Percentiles rank a stretch among this genome's conserved stretches.
These are phyloP conservation scores for Gynostemma pentaphyllum DNA, from an alignment of 306 rosid genomes.

Conservation along the genomic window DNA sequence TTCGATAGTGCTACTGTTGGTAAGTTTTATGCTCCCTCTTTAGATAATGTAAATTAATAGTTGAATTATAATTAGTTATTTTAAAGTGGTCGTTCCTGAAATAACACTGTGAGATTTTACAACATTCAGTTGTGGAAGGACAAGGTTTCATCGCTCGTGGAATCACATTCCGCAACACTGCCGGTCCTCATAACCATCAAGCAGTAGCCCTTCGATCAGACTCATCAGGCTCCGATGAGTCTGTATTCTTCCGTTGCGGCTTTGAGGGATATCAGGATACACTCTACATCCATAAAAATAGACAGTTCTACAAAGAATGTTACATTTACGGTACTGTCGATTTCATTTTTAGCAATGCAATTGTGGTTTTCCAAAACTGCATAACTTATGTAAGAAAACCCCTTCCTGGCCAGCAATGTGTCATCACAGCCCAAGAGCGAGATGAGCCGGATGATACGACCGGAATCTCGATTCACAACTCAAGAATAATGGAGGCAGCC, in stretches of 20 bases:
- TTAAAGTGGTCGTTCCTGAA: background rate
- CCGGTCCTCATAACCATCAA: too few relatives aligned
- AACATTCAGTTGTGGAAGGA: background rate
- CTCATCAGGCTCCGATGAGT: background rate
- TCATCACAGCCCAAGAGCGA: background rate
- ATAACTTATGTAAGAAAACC: background rate
- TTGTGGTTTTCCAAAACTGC: conserved; percentile 4
- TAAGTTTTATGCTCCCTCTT: background rate
- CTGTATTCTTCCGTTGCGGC: too few relatives aligned
- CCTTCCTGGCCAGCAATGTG: background rate
- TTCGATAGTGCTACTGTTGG: conserved; percentile 6
- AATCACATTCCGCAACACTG: too few relatives aligned
- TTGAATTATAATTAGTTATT: background rate
- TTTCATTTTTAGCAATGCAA: conserved; percentile 14
- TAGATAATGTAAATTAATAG: background rate
- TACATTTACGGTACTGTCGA: conserved; percentile 7
- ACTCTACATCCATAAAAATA: too few relatives aligned
- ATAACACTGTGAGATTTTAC: background rate
- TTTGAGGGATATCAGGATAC: too few relatives aligned
- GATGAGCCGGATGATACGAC: conserved; percentile 2
- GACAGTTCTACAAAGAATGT: too few relatives aligned
- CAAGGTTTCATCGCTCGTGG: conserved; percentile 5
- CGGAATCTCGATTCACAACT: conserved; percentile 1
- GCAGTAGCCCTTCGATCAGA: too few relatives aligned
- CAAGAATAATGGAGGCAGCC: background rate